Base-by-base conservation (phyloP, 257 asterid genomes). In the Nicotiana attenuata region DNA sequence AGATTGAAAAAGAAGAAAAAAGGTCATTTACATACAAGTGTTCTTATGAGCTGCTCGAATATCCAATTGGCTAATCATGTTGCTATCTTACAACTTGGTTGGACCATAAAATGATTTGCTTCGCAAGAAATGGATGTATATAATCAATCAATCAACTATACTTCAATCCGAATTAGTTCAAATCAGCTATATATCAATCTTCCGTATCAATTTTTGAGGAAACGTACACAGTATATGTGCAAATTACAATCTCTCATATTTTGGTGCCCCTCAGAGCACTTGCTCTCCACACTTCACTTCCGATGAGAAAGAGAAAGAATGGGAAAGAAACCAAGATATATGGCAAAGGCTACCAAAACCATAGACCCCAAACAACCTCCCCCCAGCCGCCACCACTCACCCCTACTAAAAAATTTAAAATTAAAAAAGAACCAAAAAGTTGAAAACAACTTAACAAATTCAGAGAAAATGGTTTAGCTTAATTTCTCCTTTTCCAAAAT, bases 401-500 rank as follows among this genome's bases (percentile, higher is more conserved):
- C 22, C 59, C 60, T 45, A 41, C 1, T 14, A 52, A 52, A 52
- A 52, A 14, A 11, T 3, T 3, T 20, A 2, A 69, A 5, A 15
- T 5, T 2, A 2, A 56, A 56, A 56, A 56, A 56, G 61, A 56
- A 59, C 6, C 1, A 57, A 45, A 1, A 22, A 69, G 69, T 47
- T 79, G 80, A 78, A 83, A 50, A 83, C 22, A 80, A 9, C 5
- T 2, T 3, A 26, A 75, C 1, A 47, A 71, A 41, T 7, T 52
- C 15, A 50, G 7, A 16, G 80, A 75, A 50, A 75, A 16, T 50
- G 79, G 38, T 80, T 91, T 89, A 92, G 88, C 89, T 85, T 79
- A 91, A 85, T 85, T 94, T 94, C 91, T 91, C 86, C 87, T 80
- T 85, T 83, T 92, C 97, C 87, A 89, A 82, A 83, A 86, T 83